These are phyloP conservation scores for Apiotrichum sp. DNA, from an alignment of 1,284 basidiomycete species.

Conservation along the genomic window DNA sequence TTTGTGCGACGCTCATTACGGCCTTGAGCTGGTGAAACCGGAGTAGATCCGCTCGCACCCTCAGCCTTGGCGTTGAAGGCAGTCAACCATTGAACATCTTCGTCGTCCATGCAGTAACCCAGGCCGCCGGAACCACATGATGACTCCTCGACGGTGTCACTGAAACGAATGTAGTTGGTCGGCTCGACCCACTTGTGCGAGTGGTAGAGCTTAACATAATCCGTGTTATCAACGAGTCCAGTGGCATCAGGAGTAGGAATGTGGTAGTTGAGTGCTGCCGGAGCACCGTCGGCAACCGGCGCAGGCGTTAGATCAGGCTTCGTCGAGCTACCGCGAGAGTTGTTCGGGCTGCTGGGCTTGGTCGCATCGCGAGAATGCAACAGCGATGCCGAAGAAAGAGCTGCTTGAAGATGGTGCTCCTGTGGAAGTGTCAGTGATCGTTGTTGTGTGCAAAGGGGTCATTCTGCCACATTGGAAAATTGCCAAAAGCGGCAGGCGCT, in stretches of 20 bases:
- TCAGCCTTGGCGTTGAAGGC: constrained; percentile 86
- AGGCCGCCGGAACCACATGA: constrained; percentile 45
- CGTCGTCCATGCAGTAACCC: constrained; percentile 88
- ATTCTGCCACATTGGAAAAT: constrained; percentile 13
- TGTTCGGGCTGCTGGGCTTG: constrained; percentile 23
- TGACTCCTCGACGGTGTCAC: constrained; percentile 79
- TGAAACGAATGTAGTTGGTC: constrained; percentile 71
- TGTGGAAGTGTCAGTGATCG: constrained; percentile 52
- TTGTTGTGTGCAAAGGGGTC: constrained; percentile 9
- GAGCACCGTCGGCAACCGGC: constrained; percentile 2
- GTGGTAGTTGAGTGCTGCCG: constrained; percentile 55
- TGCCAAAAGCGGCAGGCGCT: constrained; percentile 12
- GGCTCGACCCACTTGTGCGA: constrained; percentile 67
- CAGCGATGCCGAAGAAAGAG: constrained; percentile 44
- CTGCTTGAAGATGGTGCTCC: constrained; percentile 88
- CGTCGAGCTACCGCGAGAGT: constrained; percentile 17
- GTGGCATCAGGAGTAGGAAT: constrained; percentile 90
- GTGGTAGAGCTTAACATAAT: constrained; percentile 65
- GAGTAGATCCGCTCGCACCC: constrained; percentile 47
- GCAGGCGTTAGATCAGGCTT: too few species aligned
- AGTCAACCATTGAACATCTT: constrained; percentile 89
- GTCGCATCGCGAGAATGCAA: constrained; percentile 36
- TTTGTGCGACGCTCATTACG: constrained; percentile 45
- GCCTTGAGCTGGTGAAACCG: constrained; percentile 28
- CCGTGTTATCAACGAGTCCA: constrained; percentile 61